phyloP scores from a whole-genome alignment of 495 filamentous ascomycete species.

The Tirmania nivea region DNA sequence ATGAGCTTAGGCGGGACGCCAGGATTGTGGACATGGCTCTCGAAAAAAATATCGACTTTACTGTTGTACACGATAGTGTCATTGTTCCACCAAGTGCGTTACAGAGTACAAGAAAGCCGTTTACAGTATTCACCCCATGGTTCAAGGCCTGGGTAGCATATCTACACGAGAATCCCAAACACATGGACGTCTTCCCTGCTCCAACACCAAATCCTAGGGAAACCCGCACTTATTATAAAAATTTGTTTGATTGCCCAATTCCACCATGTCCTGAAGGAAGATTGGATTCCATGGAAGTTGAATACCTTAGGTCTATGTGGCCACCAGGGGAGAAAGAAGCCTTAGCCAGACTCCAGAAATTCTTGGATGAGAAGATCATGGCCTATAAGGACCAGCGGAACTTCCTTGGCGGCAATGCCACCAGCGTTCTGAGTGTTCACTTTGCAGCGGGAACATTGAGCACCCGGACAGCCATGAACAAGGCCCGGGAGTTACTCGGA shows the following conservation, averaged over 20 bases:
- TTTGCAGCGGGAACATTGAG: constrained; percentile 57
- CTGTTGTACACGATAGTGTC: constrained; percentile 55
- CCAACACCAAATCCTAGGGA: constrained; percentile 38
- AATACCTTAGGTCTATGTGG: constrained; percentile 29
- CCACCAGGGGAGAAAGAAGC: constrained; percentile 69
- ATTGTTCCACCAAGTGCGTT: constrained; percentile 55
- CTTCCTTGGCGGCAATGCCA: constrained; percentile 37
- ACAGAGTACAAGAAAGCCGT: constrained; percentile 46
- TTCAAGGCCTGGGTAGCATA: constrained; percentile 52
- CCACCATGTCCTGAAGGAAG: constrained; percentile 39
- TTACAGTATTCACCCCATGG: constrained; percentile 71
- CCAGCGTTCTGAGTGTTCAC: constrained; percentile 58
- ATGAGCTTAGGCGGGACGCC: constrained; percentile 53
- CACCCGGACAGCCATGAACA: constrained; percentile 47
- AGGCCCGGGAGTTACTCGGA: constrained; percentile 44
- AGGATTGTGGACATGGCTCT: constrained; percentile 37
- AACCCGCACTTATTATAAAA: constrained; percentile 29
- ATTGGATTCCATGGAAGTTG: constrained; percentile 33
- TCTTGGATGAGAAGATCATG: constrained; percentile 47
- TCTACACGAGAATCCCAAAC: constrained; percentile 41
- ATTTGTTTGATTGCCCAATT: constrained; percentile 41
- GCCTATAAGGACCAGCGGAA: constrained; percentile 31
- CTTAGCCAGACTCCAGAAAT: constrained; percentile 39
- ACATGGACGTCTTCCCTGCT: constrained; percentile 36
- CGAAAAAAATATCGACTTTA: constrained; percentile 39